phyloP scores from a whole-genome alignment of 495 filamentous ascomycete species.

The Neurospora africana region DNA sequence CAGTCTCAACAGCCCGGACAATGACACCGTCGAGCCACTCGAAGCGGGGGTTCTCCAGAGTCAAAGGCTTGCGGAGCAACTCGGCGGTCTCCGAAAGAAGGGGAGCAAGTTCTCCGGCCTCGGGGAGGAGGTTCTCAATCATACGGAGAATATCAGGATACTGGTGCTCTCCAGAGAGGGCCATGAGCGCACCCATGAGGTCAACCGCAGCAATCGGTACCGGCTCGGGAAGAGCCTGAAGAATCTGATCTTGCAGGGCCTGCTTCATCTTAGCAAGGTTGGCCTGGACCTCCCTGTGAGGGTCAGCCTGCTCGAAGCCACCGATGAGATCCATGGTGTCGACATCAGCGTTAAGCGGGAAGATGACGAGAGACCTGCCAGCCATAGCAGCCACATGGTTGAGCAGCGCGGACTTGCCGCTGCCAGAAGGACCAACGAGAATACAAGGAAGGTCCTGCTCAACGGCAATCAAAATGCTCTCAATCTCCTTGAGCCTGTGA shows the following conservation, averaged over 20 bases:
- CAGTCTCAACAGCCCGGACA: constrained; percentile 73
- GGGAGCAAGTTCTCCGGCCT: constrained; percentile 17
- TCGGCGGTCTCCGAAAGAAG: constrained; percentile 21
- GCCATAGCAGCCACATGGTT: constrained; percentile 64
- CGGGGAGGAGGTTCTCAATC: constrained; percentile 19
- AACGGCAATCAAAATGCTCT: constrained; percentile 80
- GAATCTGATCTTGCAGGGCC: constrained; percentile 43
- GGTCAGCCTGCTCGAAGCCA: constrained; percentile 90
- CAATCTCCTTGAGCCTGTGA: constrained; percentile 54
- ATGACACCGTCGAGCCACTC: constrained; percentile 94
- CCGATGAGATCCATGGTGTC: constrained; percentile 96
- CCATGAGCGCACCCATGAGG: constrained; percentile 29
- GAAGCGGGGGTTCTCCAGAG: constrained; percentile 64
- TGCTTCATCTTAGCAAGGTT: constrained; percentile 44
- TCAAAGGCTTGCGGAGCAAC: constrained; percentile 33
- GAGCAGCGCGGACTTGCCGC: constrained; percentile 74
- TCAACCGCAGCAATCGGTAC: constrained; percentile 34
- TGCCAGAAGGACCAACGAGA: constrained; percentile 73
- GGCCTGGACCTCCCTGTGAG: constrained; percentile 51
- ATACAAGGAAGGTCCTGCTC: constrained; percentile 82
- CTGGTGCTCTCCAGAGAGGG: constrained; percentile 17
- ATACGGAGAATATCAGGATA: constrained; percentile 21
- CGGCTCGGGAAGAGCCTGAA: constrained; percentile 35
- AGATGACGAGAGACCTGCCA: constrained; percentile 62
- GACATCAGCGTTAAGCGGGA: constrained; percentile 82